Base-by-base conservation (phyloP, 2,329 filamentous ascomycete species). In the Stachybotrys elegans region DNA sequence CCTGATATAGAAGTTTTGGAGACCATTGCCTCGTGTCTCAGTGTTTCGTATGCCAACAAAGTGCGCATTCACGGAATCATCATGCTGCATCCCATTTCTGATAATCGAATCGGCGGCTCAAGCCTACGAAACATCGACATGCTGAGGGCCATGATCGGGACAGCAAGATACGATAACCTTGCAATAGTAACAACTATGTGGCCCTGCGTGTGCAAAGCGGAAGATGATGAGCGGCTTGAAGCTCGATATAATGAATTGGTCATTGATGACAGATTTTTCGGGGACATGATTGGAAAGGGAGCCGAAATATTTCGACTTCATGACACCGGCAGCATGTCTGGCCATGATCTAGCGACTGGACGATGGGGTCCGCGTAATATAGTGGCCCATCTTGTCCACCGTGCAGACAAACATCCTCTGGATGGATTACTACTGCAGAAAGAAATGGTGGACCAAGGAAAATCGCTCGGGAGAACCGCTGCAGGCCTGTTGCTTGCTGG, bases 61-160 rank as follows among this genome's bases (percentile, higher is more conserved):
- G 40, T 35, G 19, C 40, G 40, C 13, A 42, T 42, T 21, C 17
- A 22, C 19, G 40, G 40, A n/a, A 34, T 42, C n/a, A 34, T 42
- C 17, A 14, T 34, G 14, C 21, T 42, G 7, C 40, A 42, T 20
- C 14, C 27, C n/a, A 42, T 42, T 7, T 22, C 27, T 14, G 40
- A 42, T 12, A 42, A 42, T 31, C 35, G 35, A 21, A 22, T 22
- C 7, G 12, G 16, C 6, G 35, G 35, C 7, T 37, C 35, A 12
- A 22, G 17, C 9, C 17, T 37, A 8, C 16, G 35, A 7, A 37
- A 22, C 17, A 21, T 37, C 35, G 21, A 37, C 17, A 37, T 37
- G 35, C 13, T 37, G 20, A 37, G 21, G 35, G 20, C 35, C 13
- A 7, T 37, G 35, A 19, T n/a, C 35, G 35, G 35, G 6, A 7